A percentile compares a stretch with the other conserved stretches of the same genome.
phyloP scores from a whole-genome alignment of 352 stramenopile species.

The Globisporangium echinulatum region DNA sequence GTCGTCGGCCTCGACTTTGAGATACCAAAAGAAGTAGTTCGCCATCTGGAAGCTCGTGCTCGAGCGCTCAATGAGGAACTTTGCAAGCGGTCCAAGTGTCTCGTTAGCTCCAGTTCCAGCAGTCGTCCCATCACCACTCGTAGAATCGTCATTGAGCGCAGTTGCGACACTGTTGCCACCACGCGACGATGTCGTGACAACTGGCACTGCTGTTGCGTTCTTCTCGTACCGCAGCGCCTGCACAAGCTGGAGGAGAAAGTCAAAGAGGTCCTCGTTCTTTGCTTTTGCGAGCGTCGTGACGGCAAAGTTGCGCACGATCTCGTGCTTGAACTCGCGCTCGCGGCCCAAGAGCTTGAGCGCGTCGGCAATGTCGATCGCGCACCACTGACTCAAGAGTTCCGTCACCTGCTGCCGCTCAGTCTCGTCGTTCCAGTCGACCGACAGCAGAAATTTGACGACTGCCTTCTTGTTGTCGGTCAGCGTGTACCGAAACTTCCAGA shows the following conservation, averaged over 20 bases:
- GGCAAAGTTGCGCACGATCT: constrained; percentile 93
- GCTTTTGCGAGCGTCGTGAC: constrained; percentile 93
- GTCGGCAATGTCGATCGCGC: constrained; percentile 96
- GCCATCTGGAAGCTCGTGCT: constrained; percentile 93
- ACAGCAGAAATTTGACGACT: constrained; percentile 97
- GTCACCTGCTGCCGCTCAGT: constrained; percentile 94
- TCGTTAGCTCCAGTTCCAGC: neutral
- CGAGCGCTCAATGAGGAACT: constrained; percentile 94
- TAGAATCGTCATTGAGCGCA: constrained; percentile 15
- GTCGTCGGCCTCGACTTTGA: constrained; percentile 76
- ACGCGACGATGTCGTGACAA: constrained; percentile 26
- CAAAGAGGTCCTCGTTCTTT: constrained; percentile 95
- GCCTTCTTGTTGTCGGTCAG: constrained; percentile 93
- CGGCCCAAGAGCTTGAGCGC: constrained; percentile 95
- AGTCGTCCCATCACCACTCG: constrained; percentile 14
- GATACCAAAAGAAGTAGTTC: constrained; percentile 98
- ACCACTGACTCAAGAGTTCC: constrained; percentile 75
- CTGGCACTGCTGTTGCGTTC: constrained; percentile 9
- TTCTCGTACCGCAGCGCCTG: constrained; percentile 94
- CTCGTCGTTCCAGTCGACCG: constrained; percentile 97
- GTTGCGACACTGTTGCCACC: constrained; percentile 4
- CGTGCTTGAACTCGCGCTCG: constrained; percentile 86
- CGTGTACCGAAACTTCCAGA: constrained; percentile 97
- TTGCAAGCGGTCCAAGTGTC: constrained; percentile 72
- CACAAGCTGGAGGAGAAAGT: constrained; percentile 98